Evolutionary conservation across 352 stramenopile species (phyloP), one percentile per base, ranked within the genome.

Genomic region (Phytophthora idaei): DNA sequence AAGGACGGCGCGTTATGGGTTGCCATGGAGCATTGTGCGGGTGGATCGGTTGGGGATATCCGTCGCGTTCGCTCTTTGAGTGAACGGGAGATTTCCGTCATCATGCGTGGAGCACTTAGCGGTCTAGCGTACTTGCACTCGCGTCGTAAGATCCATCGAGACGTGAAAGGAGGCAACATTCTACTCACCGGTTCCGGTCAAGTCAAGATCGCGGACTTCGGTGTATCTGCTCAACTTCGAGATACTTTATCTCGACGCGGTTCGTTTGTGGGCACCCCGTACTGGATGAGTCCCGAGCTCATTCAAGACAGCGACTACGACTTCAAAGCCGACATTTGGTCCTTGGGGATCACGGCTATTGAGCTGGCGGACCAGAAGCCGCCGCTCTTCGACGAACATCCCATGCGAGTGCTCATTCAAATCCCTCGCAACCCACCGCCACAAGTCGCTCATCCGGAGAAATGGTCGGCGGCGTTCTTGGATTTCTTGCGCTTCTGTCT

Each of bases 191-290:
- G 74, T 17, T 77, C 92, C 29, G 96, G 95, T 1, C 74, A 95
- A 67, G 95, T 98, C 61, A 99, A 99, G 73, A 89, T 99, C 32
- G 92, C 93, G 2, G 93, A 98, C 81, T 98, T 98, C 85, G 89
- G 89, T 8, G 86, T 95, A 10, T 92, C 85, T 15, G 83, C 83
- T 28, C 81, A 90, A 56, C 61, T 92, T 8, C 28, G 55, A 47
- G 71, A 88, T 42, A 89, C 83, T 0, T 61, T 91, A 41, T 89
- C 77, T 32, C 69, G 76, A 8, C 71, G 83, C 17, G 82, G 77
- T 3, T 88, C 87, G 3, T 96, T 98, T 11, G 93, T 98, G 5
- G 93, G 94, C 6, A 98, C 94, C 34, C 92, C 92, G 12, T 98
- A 97, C 66, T 98, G 94, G 94, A 98, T 98, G 93, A 94, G 90